These are phyloP conservation scores for Talaromyces piceae DNA, from an alignment of 2,329 filamentous ascomycete species.

Conservation along the genomic window DNA sequence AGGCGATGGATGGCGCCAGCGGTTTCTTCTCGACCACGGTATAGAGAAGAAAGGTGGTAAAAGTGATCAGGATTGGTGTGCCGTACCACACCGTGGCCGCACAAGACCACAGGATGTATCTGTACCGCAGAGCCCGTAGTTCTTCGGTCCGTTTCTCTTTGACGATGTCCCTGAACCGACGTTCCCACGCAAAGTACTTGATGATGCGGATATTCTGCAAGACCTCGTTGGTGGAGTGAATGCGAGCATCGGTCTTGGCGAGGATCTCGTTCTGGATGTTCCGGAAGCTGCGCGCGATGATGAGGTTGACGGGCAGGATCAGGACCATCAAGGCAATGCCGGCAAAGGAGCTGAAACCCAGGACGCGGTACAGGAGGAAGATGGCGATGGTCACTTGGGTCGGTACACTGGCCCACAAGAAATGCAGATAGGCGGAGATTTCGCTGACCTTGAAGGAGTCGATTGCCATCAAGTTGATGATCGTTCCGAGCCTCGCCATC, in stretches of 20 bases:
- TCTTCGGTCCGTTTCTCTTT: conserved; percentile 80
- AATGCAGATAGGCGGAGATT: conserved; percentile 89
- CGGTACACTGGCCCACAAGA: conserved; percentile 84
- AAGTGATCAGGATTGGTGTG: conserved; percentile 88
- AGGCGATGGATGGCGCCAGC: conserved; percentile 84
- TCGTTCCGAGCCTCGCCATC: conserved; percentile 86
- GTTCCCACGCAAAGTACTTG: conserved; percentile 98
- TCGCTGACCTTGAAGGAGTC: conserved; percentile 99
- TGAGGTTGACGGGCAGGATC: conserved; percentile 83
- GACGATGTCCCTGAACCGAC: conserved; percentile 76
- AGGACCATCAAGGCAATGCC: conserved; percentile 85
- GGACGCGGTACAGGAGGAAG: conserved; percentile 74
- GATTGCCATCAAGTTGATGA: conserved; percentile 99
- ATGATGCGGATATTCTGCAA: conserved; percentile 97
- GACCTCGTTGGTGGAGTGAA: conserved; percentile 94
- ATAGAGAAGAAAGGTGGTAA: conserved; percentile 91
- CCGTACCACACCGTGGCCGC: conserved; percentile 96
- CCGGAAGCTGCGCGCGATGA: conserved; percentile 77
- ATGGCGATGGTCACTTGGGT: conserved; percentile 80
- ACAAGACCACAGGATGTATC: conserved; percentile 85
- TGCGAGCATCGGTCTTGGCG: conserved; percentile 87
- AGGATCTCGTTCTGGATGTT: conserved; percentile 85
- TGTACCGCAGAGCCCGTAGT: conserved; percentile 66
- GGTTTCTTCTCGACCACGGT: conserved; percentile 84
- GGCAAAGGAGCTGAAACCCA: conserved; percentile 88